Conservation (phyloP, 1,284 basidiomycete genomes). For the Melanopsichium pennsylvanicum region DNA sequence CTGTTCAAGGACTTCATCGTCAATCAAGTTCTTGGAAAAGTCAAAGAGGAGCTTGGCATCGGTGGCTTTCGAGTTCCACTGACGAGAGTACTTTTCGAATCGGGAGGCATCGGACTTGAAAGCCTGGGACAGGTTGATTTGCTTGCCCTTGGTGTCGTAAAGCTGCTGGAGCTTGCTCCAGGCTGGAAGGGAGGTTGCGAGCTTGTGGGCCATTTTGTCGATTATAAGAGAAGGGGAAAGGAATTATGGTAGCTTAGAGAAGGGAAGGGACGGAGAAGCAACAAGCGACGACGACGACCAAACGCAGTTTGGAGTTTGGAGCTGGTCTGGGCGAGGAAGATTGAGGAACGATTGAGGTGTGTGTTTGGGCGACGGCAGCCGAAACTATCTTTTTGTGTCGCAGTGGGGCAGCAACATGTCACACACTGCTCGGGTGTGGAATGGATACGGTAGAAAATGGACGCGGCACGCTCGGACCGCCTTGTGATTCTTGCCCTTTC, state of each 20-base stretch:
- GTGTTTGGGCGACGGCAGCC: too few relatives aligned
- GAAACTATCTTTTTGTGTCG: too few relatives aligned
- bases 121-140: constrained; percentile 86
- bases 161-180: constrained; percentile 91
- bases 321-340: neutral
- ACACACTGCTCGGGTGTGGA: neutral
- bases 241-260: constrained; percentile 2
- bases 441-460: neutral
- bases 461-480: constrained; percentile 36
- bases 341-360: neutral
- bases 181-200: constrained; percentile 68
- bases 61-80: constrained; percentile 74
- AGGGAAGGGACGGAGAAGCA: constrained; percentile 2
- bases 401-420: neutral
- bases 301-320: neutral
- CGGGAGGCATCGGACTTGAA: constrained; percentile 86
- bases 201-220: constrained; percentile 46
- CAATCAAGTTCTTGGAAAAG: constrained; percentile 96
- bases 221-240: neutral
- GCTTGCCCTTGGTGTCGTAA: constrained; percentile 78
- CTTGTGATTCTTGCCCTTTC: neutral
- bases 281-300: neutral
- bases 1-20: constrained; percentile 75
- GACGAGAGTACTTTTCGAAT: constrained; percentile 83
- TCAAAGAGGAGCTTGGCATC: constrained; percentile 87